phyloP scores from a whole-genome alignment of 2,329 filamentous ascomycete genomes.

The Botrytis fragariae region DNA sequence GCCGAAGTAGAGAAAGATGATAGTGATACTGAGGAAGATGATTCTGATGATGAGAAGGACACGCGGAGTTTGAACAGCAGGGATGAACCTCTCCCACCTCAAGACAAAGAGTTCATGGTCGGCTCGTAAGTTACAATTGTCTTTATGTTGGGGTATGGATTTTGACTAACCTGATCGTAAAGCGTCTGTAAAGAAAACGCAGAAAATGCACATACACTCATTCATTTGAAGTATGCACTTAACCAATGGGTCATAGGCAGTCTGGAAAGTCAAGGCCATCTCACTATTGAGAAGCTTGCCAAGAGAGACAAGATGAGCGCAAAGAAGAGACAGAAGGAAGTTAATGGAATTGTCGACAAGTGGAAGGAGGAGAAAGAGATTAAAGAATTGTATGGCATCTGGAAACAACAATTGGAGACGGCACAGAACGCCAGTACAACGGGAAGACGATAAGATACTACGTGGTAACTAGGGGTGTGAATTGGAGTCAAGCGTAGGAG shows the following conservation, averaged over 20 bases:
- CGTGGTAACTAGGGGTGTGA: not conserved
- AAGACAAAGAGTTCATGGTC: slow-evolving; percentile 49
- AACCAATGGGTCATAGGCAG: slow-evolving; percentile 67
- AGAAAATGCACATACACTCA: slow-evolving; percentile 65
- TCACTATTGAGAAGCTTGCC: slow-evolving; percentile 55
- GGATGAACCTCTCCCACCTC: slow-evolving; percentile 46
- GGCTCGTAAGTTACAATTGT: slow-evolving; percentile 44
- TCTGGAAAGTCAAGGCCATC: slow-evolving; percentile 57
- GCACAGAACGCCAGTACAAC: slow-evolving; percentile 38
- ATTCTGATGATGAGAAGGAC: slow-evolving; percentile 40
- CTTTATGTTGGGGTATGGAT: slow-evolving; percentile 29
- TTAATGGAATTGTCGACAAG: slow-evolving; percentile 59
- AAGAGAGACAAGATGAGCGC: slow-evolving; percentile 60
- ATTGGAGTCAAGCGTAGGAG: not conserved
- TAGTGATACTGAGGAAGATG: slow-evolving; percentile 39
- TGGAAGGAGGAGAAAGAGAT: slow-evolving; percentile 63
- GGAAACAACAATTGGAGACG: slow-evolving; percentile 59
- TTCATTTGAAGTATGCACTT: slow-evolving; percentile 75
- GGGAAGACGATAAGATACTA: not conserved
- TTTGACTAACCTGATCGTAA: slow-evolving; percentile 7
- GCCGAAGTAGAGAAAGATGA: slow-evolving; percentile 56
- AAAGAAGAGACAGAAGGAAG: slow-evolving; percentile 57
- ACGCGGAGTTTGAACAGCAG: slow-evolving; percentile 45
- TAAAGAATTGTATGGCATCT: slow-evolving; percentile 61
- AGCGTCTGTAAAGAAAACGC: slow-evolving; percentile 61